These are phyloP conservation scores for Quercus phellos DNA, from an alignment of 331 rosid genomes.

Conservation along the genomic window DNA sequence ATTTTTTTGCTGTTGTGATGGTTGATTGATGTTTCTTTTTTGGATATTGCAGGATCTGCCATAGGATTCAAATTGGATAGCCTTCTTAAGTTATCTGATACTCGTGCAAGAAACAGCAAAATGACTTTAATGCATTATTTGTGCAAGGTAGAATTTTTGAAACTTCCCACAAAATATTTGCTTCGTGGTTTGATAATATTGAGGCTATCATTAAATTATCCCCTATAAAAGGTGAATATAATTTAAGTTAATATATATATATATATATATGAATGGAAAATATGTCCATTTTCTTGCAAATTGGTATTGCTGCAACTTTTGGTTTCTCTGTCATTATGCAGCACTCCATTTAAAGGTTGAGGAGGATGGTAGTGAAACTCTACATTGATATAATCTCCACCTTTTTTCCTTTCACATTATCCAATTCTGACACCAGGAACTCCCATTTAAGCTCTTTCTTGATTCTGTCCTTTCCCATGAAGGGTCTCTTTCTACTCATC, in stretches of 20 bases:
- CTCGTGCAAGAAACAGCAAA: constrained; percentile 96
- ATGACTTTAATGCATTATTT: constrained; percentile 99
- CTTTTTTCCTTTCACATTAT: neutral
- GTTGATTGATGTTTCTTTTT: constrained; percentile 18
- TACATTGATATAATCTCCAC: neutral
- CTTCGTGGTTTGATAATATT: neutral
- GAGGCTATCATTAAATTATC: neutral
- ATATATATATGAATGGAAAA: neutral
- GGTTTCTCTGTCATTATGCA: neutral
- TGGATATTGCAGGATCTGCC: constrained; percentile 76
- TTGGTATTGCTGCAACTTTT: neutral
- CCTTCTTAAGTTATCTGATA: constrained; percentile 90
- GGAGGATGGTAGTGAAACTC: neutral
- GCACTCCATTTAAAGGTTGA: constrained; percentile 11
- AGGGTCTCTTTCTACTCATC: neutral
- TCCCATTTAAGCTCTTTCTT: neutral
- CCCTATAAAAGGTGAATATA: neutral
- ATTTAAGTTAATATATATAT: neutral
- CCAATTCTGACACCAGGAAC: neutral
- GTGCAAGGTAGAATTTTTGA: constrained; percentile 67
- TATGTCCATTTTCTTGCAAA: neutral
- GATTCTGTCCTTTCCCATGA: neutral
- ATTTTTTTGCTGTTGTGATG: constrained; percentile 5
- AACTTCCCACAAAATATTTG: constrained; percentile 8
- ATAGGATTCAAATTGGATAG: constrained; percentile 98